Percentiles rank a stretch among this genome's conserved stretches.
Evolutionary conservation across 2,329 filamentous ascomycete species (phyloP).

Genomic region (Trichophyton benhamiae): DNA sequence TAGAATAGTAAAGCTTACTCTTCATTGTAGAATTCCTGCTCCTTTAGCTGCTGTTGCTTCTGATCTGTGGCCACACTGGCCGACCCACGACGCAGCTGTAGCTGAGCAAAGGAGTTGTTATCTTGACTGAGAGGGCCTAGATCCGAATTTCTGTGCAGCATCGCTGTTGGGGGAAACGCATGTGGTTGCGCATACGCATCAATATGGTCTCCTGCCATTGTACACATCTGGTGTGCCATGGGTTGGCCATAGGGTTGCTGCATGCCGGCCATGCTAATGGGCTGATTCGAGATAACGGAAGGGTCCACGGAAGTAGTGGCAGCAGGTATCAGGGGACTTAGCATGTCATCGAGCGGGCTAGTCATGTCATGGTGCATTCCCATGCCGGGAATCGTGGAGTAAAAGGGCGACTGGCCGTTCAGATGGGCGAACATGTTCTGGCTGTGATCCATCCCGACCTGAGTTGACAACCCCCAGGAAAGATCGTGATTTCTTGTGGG

Average conservation of each 20-base stretch:
- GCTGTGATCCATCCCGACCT: background rate
- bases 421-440: background rate
- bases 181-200: background rate
- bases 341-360: background rate
- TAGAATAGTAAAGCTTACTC: background rate
- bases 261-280: background rate
- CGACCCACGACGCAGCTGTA: background rate
- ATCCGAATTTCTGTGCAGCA: background rate
- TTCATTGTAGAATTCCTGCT: slow-evolving; percentile 1
- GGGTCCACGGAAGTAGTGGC: background rate
- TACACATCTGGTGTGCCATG: background rate
- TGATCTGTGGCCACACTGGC: background rate
- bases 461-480: background rate
- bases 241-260: background rate
- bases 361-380: background rate
- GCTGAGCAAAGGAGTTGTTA: background rate
- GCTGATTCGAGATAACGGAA: background rate
- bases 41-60: background rate
- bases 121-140: background rate
- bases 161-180: background rate
- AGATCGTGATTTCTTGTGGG: background rate
- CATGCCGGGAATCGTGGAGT: background rate
- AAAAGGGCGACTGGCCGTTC: background rate
- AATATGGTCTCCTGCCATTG: background rate
- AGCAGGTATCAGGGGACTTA: background rate